Percentiles rank a stretch among this genome's conserved stretches.
These are phyloP conservation scores for Meyerozyma guilliermondii DNA, from an alignment of 1,139 yeast genomes.

Conservation along the genomic window DNA sequence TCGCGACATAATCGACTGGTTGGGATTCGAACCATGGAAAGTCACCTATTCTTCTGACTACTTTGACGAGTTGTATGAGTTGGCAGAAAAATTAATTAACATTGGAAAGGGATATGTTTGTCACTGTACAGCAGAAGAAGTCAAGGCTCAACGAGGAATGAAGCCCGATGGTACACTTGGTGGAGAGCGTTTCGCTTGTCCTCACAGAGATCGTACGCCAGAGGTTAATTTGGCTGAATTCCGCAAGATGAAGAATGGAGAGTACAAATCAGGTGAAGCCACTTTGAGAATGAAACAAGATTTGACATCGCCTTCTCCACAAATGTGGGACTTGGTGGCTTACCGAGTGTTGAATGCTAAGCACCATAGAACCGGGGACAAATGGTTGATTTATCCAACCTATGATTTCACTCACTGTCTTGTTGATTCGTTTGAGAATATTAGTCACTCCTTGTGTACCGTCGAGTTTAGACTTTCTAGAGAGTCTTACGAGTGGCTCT, in stretches of 20 bases:
- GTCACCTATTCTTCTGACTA: constrained; percentile 95
- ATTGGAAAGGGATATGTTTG: constrained; percentile 82
- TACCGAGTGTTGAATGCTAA: constrained; percentile 89
- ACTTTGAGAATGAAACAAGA: constrained; percentile 97
- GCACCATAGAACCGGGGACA: constrained; percentile 94
- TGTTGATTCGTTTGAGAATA: constrained; percentile 95
- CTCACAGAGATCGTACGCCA: constrained; percentile 62
- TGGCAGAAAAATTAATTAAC: constrained; percentile 76
- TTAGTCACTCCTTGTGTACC: constrained; percentile 92
- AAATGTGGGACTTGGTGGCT: constrained; percentile 99
- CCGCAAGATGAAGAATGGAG: constrained; percentile 87
- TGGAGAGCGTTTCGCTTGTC: constrained; percentile 82
- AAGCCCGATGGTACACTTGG: constrained; percentile 90
- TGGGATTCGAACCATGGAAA: constrained; percentile 90
- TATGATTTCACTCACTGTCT: constrained; percentile 98
- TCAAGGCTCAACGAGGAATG: constrained; percentile 84
- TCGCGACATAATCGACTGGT: constrained; percentile 80
- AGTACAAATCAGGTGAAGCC: constrained; percentile 85
- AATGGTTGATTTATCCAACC: constrained; percentile 98
- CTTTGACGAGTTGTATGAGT: constrained; percentile 78
- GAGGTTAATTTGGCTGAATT: constrained; percentile 78
- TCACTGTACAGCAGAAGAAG: constrained; percentile 89
- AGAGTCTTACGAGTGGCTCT: constrained; percentile 97
- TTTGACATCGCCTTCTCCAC: constrained; percentile 86
- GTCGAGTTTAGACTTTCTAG: constrained; percentile 89